Conservation (phyloP, 2,329 filamentous ascomycete species). For the Eurotiales sp. region DNA sequence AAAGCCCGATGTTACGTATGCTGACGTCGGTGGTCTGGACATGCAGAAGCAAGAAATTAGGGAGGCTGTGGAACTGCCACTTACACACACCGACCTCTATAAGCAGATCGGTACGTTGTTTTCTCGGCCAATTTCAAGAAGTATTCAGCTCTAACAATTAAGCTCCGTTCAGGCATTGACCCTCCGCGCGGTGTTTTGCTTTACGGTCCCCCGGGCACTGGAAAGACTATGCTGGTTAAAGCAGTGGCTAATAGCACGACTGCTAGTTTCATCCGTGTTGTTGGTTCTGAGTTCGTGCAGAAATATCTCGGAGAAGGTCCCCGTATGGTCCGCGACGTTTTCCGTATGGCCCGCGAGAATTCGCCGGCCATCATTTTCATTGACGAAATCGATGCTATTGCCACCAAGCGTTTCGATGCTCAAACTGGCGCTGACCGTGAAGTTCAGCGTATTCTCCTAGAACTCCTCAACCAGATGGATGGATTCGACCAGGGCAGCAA, state of each 20-base stretch:
- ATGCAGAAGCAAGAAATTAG: slow-evolving; percentile 99
- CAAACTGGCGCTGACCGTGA: slow-evolving; percentile 97
- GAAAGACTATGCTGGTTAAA: slow-evolving; percentile 97
- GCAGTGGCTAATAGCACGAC: slow-evolving; percentile 98
- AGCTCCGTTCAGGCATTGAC: slow-evolving; percentile 63
- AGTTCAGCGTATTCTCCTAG: slow-evolving; percentile 95
- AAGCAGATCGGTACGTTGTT: slow-evolving; percentile 75
- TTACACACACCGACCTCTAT: slow-evolving; percentile 98
- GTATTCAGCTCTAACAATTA: slow-evolving; percentile 21
- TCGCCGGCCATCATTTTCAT: slow-evolving; percentile 99
- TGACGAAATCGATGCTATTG: slow-evolving; percentile 97
- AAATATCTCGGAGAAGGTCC: slow-evolving; percentile 98
- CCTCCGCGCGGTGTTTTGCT: slow-evolving; percentile 93
- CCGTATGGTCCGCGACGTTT: slow-evolving; percentile 98
- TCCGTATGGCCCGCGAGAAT: slow-evolving; percentile 98
- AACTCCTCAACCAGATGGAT: slow-evolving; percentile 99
- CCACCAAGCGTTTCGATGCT: slow-evolving; percentile 97
- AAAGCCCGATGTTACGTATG: slow-evolving; percentile 97
- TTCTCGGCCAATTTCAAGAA: no score
- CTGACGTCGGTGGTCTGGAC: slow-evolving; percentile 93
- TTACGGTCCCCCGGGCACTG: slow-evolving; percentile 92
- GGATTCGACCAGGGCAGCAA: slow-evolving; percentile 98
- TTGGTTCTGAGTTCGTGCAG: slow-evolving; percentile 97
- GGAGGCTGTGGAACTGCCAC: slow-evolving; percentile 91
- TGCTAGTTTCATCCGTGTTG: slow-evolving; percentile 95